Conservation (phyloP, 805 yeast species). For the Wickerhamiella sergipiensis region DNA sequence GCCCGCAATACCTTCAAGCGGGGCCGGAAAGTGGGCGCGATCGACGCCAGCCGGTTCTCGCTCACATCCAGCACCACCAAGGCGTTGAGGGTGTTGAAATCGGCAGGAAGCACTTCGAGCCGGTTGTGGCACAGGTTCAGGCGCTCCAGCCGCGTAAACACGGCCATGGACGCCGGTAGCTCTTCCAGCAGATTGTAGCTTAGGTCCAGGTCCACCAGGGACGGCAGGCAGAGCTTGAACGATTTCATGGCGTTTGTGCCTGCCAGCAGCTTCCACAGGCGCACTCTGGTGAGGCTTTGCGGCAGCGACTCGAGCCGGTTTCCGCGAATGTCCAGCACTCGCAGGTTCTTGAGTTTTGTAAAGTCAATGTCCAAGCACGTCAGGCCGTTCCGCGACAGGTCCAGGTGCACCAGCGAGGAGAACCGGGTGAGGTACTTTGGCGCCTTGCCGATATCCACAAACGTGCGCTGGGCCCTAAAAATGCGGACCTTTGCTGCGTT, state of each 20-base stretch:
- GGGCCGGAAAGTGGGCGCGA: conserved; percentile 21
- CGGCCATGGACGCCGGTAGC: conserved; percentile 46
- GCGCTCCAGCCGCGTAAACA: conserved; percentile 43
- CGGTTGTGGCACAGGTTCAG: conserved; percentile 76
- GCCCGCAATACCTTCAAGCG: conserved; percentile 15
- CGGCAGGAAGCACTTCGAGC: conserved; percentile 44
- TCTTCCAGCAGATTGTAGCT: conserved; percentile 56
- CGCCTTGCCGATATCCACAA: not conserved
- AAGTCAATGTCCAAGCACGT: conserved; percentile 33
- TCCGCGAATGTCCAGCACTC: conserved; percentile 61
- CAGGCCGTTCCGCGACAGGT: conserved; percentile 66
- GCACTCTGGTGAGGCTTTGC: conserved; percentile 10
- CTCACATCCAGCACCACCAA: conserved; percentile 65
- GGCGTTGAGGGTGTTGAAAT: conserved; percentile 43
- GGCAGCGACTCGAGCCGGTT: conserved; percentile 51
- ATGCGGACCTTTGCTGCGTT: not conserved
- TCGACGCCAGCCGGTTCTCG: conserved; percentile 29
- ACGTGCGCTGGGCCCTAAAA: not conserved
- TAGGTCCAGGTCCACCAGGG: conserved; percentile 49
- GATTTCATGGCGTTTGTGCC: conserved; percentile 31
- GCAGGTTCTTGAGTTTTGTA: conserved; percentile 36
- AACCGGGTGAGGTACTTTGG: not conserved
- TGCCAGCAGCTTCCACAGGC: conserved; percentile 7
- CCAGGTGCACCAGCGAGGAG: conserved; percentile 47
- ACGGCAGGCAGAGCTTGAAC: conserved; percentile 36